Conservation (phyloP, 129 eudicot genomes). For the Gnaphalium uliginosum region DNA sequence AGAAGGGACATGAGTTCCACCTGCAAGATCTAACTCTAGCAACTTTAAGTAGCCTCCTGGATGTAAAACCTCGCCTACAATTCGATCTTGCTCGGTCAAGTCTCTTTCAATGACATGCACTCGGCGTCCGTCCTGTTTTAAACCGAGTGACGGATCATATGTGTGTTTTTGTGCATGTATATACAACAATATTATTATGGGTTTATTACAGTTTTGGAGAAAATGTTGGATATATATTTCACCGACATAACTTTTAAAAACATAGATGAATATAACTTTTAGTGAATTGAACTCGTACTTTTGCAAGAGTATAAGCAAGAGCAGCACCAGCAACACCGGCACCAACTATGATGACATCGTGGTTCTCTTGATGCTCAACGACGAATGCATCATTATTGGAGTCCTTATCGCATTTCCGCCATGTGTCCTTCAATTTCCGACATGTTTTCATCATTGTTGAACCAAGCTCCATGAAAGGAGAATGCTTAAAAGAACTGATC, state of each 20-base stretch:
- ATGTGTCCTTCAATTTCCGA: constrained; percentile 4
- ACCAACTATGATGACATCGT: constrained; percentile 60
- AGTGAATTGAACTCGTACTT: constrained; percentile 30
- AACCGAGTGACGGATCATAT: background rate
- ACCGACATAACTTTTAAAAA: background rate
- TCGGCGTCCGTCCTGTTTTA: constrained; percentile 59
- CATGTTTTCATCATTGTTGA: constrained; percentile 21
- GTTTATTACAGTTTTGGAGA: background rate
- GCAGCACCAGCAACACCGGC: constrained; percentile 78
- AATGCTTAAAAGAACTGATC: background rate
- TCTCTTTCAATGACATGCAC: constrained; percentile 80
- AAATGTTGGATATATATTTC: background rate
- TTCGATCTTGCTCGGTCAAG: constrained; percentile 68
- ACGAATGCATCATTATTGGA: constrained; percentile 17
- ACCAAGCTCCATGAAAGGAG: background rate
- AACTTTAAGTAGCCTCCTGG: constrained; percentile 81
- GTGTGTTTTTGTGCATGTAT: background rate
- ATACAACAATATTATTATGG: background rate
- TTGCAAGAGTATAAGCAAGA: constrained; percentile 61
- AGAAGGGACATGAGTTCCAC: constrained; percentile 22
- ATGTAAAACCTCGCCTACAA: constrained; percentile 78
- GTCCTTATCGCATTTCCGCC: constrained; percentile 1
- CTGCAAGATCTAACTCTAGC: constrained; percentile 74
- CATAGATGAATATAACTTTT: background rate
- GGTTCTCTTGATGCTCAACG: constrained; percentile 31